Evolutionary conservation across 257 asterid genomes (phyloP).

Genomic region (Solanum tacnaense): DNA sequence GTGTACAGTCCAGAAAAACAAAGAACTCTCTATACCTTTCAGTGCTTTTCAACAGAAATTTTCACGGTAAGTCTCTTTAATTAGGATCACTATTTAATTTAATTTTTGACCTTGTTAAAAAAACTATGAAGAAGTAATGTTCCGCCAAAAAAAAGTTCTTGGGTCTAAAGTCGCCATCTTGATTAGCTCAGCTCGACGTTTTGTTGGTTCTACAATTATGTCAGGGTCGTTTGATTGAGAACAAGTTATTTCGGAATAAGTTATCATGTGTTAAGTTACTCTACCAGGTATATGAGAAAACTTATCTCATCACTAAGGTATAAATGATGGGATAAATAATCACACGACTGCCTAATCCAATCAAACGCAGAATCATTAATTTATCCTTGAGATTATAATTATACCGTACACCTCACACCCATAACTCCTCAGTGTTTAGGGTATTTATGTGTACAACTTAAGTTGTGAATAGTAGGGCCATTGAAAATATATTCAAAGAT

Average conservation of each 20-base stretch:
- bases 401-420: background rate
- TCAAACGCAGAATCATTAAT: no score
- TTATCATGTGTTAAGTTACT: no score
- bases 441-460: background rate
- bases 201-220: background rate
- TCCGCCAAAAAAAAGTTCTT: background rate
- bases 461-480: background rate
- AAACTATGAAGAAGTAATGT: background rate
- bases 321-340: no score
- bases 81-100: background rate
- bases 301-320: no score
- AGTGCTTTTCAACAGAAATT: background rate
- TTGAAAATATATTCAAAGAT: background rate
- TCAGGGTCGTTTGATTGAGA: fast-evolving
- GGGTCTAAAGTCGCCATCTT: background rate
- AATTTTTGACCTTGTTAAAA: background rate
- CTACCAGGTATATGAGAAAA: no score
- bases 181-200: background rate
- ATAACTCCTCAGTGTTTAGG: background rate
- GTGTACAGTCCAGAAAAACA: background rate
- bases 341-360: background rate
- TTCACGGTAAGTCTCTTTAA: background rate
- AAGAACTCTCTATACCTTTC: background rate
- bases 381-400: background rate
- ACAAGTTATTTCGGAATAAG: no score